phyloP scores from a whole-genome alignment of 176 grass and related monocot species.

The Musa schizocarpa region DNA sequence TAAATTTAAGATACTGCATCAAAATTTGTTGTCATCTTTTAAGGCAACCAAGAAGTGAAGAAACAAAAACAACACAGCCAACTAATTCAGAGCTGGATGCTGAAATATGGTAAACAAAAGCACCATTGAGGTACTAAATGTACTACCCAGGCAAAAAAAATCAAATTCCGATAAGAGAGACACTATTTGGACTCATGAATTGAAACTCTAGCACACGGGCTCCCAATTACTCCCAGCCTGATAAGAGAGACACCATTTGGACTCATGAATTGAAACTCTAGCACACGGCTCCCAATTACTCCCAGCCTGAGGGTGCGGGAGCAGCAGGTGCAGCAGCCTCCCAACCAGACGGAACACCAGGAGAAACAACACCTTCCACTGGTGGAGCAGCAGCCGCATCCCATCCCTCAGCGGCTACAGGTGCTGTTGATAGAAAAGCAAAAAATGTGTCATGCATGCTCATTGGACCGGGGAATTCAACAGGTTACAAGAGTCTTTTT shows the following conservation, averaged over 20 bases:
- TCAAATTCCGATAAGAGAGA: background rate
- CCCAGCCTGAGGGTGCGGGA: conserved; percentile 27
- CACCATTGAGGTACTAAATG: too few species aligned
- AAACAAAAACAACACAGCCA: too few species aligned
- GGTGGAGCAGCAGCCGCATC: conserved; percentile 34
- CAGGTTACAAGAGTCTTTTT: background rate
- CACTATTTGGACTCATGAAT: background rate
- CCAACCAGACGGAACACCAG: conserved; percentile 45
- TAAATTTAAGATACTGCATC: too few species aligned
- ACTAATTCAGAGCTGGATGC: too few species aligned
- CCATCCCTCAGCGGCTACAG: conserved; percentile 53
- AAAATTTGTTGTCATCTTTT: too few species aligned
- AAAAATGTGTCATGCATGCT: background rate
- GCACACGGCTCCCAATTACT: conserved; percentile 13
- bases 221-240: conserved; percentile 41
- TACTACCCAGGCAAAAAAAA: too few species aligned
- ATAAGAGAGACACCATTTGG: background rate
- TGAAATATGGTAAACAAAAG: too few species aligned
- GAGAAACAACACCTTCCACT: conserved; percentile 3
- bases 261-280: background rate
- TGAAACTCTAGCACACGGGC: background rate
- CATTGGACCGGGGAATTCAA: background rate
- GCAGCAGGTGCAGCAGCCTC: conserved; percentile 32
- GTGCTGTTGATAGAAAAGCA: conserved; percentile 31
- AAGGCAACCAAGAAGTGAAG: too few species aligned